Percentiles rank a stretch among this genome's conserved stretches.
These are phyloP conservation scores for Lachancea sp. DNA, from an alignment of 805 yeast genomes.

Conservation along the genomic window DNA sequence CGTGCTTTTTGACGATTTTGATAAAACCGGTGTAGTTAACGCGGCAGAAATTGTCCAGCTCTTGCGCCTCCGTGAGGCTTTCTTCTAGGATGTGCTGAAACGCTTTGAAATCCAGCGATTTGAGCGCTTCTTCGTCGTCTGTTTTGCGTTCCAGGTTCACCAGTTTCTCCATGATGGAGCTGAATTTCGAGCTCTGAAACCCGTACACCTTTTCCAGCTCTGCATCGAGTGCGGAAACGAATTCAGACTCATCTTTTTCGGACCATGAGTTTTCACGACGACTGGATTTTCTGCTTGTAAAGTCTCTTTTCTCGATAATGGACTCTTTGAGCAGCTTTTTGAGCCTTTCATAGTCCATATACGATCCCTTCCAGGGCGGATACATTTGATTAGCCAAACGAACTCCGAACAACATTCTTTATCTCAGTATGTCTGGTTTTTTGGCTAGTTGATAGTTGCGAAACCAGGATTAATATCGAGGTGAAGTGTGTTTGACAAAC, in stretches of 20 bases:
- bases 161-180: conserved; percentile 58
- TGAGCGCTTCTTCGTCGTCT: conserved; percentile 33
- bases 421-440: too few species aligned
- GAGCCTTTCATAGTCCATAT: conserved; percentile 57
- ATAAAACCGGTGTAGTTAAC: conserved; percentile 91
- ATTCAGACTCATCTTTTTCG: conserved; percentile 63
- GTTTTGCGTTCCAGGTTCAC: conserved; percentile 57
- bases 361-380: conserved; percentile 80
- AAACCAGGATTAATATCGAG: too few species aligned
- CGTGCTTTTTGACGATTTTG: conserved; percentile 94
- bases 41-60: conserved; percentile 83
- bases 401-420: conserved; percentile 75
- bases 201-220: conserved; percentile 73
- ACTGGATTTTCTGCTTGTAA: conserved; percentile 12
- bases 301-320: conserved; percentile 33
- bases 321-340: conserved; percentile 68
- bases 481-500: too few species aligned
- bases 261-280: conserved; percentile 44
- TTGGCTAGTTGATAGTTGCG: too few species aligned
- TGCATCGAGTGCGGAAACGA: conserved; percentile 59
- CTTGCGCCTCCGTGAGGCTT: conserved; percentile 67
- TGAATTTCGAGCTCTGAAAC: conserved; percentile 63
- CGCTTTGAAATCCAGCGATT: conserved; percentile 47
- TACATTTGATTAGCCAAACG: conserved; percentile 75
- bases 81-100: conserved; percentile 71